Conservation (phyloP, 805 yeast genomes). For the Sugiyamaella americana region DNA sequence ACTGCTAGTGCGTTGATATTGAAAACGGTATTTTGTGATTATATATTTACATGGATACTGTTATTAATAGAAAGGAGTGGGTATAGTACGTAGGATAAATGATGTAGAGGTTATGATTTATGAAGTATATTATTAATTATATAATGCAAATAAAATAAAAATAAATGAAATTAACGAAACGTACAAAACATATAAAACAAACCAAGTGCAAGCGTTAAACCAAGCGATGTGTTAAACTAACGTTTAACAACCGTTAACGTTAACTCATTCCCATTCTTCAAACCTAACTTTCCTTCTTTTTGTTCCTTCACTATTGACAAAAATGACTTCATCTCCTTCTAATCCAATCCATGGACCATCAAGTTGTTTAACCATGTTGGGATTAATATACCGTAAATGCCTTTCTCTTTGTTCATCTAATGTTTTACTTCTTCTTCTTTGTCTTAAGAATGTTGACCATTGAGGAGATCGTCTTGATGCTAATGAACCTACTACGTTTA, state of each 20-base stretch:
- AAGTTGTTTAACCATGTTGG: constrained; percentile 57
- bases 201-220: too few relatives aligned
- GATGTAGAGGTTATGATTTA: too few relatives aligned
- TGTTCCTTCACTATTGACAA: constrained; percentile 42
- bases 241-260: too few relatives aligned
- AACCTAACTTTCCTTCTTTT: constrained; percentile 33
- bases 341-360: constrained; percentile 82
- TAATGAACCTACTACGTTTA: constrained; percentile 14
- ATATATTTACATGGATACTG: constrained; percentile 5
- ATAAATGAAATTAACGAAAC: too few relatives aligned
- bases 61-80: too few relatives aligned
- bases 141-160: too few relatives aligned
- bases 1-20: constrained; percentile 23
- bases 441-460: constrained; percentile 17
- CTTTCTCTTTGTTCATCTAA: constrained; percentile 74
- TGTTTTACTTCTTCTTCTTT: constrained; percentile 39
- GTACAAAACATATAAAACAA: too few relatives aligned
- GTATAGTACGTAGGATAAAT: too few relatives aligned
- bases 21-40: constrained; percentile 13
- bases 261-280: constrained; percentile 39
- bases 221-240: too few relatives aligned
- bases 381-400: constrained; percentile 69
- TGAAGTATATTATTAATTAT: too few relatives aligned
- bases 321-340: constrained; percentile 49
- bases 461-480: constrained; percentile 1